Conservation (phyloP, 2,329 filamentous ascomycete species). For the Neofusicoccum sp. region DNA sequence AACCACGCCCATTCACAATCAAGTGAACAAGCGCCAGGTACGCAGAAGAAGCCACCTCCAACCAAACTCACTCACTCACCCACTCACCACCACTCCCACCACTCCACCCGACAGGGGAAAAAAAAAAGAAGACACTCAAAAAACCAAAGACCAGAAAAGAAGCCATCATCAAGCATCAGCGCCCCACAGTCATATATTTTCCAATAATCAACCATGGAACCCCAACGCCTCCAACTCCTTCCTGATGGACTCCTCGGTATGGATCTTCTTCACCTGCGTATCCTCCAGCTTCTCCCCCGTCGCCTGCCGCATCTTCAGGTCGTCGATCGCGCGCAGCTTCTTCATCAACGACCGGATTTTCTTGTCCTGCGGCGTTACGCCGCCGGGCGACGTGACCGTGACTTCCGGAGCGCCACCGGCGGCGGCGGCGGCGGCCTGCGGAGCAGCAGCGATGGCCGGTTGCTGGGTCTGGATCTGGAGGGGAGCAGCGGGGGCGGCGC, state of each 20-base stretch:
- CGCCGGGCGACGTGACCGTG: conserved; percentile 57
- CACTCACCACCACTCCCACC: not conserved
- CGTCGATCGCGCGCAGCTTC: conserved; percentile 97
- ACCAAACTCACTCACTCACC: too few relatives aligned
- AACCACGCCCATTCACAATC: not conserved
- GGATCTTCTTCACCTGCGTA: conserved; percentile 98
- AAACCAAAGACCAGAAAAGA: not conserved
- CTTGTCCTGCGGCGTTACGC: conserved; percentile 80
- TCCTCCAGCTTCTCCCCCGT: conserved; percentile 96
- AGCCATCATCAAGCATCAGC: not conserved
- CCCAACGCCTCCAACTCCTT: conserved; percentile 75
- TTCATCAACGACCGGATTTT: conserved; percentile 92
- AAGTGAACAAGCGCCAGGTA: not conserved
- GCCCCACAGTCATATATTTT: not conserved
- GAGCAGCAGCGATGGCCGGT: conserved; percentile 20
- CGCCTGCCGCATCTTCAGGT: conserved; percentile 94
- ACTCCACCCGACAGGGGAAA: not conserved
- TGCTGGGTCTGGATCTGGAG: conserved; percentile 36
- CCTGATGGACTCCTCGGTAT: conserved; percentile 80
- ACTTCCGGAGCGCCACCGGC: conserved; percentile 46
- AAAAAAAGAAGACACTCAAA: not conserved
- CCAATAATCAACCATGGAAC: conserved; percentile 29
- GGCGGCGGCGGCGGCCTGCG: not conserved
- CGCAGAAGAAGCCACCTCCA: too few relatives aligned
- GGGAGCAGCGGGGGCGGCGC: conserved; percentile 25